Conservation (phyloP, 352 stramenopile genomes). For the Pythium dissimile region DNA sequence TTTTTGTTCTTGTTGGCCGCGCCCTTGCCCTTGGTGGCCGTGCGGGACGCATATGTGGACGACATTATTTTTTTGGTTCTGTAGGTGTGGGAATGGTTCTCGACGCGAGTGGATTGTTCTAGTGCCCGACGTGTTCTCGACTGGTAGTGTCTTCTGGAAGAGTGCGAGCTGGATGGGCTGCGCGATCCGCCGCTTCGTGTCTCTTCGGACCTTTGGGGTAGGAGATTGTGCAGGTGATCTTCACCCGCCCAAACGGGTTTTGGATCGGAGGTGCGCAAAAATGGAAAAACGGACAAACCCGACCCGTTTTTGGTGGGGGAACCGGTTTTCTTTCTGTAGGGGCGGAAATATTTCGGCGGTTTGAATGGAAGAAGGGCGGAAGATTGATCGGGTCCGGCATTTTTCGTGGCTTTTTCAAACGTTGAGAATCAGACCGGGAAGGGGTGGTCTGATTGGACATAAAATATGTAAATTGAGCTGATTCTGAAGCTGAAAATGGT, state of each 20-base stretch:
- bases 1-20: constrained; percentile 79
- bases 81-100: neutral
- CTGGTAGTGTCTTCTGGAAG: constrained; percentile 11
- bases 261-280: neutral
- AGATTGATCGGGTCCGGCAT: neutral
- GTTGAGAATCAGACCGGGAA: neutral
- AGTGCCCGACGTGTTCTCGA: neutral
- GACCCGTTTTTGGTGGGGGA: constrained; percentile 1
- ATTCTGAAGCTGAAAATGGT: neutral
- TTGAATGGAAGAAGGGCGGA: constrained; percentile 4
- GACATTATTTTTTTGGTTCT: constrained; percentile 41
- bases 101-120: constrained; percentile 5
- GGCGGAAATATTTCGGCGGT: neutral
- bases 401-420: constrained; percentile 9
- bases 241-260: neutral
- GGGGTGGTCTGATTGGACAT: constrained; percentile 10
- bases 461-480: neutral
- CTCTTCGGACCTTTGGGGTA: constrained; percentile 15
- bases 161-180: too few relatives aligned
- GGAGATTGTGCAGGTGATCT: neutral
- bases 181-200: constrained; percentile 12
- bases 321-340: constrained; percentile 9
- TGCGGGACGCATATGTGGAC: constrained; percentile 61
- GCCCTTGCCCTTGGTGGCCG: constrained; percentile 62
- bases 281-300: constrained; percentile 10